Conservation (phyloP, 306 rosid species). For the Chamaecrista fasciculata region DNA sequence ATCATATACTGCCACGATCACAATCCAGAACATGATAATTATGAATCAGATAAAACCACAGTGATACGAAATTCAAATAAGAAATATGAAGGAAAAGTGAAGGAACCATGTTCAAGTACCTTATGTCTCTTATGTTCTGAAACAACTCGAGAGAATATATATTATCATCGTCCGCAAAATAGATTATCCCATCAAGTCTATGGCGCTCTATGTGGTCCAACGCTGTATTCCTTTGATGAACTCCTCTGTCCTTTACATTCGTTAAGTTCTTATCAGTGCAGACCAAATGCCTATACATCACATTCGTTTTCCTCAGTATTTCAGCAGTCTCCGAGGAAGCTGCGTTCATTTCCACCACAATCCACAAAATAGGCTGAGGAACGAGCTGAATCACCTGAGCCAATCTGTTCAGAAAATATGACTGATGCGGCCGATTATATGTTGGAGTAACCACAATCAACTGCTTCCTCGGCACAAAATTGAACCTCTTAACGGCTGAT, state of each 20-base stretch:
- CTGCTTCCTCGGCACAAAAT: conserved; percentile 64
- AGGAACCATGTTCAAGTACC: conserved; percentile 36
- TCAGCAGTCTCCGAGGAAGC: conserved; percentile 89
- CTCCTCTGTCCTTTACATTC: conserved; percentile 79
- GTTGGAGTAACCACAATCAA: conserved; percentile 84
- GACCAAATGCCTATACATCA: conserved; percentile 90
- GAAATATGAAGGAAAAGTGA: neutral
- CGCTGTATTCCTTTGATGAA: conserved; percentile 82
- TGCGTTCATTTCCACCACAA: conserved; percentile 75
- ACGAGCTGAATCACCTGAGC: conserved; percentile 75
- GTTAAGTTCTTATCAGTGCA: conserved; percentile 58
- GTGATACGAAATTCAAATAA: neutral
- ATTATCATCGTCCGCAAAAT: conserved; percentile 90
- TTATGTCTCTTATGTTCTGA: conserved; percentile 62
- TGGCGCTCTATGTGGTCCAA: conserved; percentile 87
- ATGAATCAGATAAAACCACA: conserved; percentile 16
- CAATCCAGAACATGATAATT: conserved; percentile 8
- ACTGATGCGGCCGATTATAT: conserved; percentile 62
- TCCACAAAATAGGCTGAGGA: conserved; percentile 78
- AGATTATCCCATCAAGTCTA: conserved; percentile 79
- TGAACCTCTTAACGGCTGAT: conserved; percentile 15
- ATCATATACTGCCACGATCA: neutral
- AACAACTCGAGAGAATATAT: conserved; percentile 76
- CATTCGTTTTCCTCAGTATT: conserved; percentile 80
- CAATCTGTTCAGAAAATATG: conserved; percentile 72